A percentile compares a stretch with the other conserved stretches of the same genome.
phyloP scores from a whole-genome alignment of 2,329 filamentous ascomycete species.

The Aspergillus quadricinctus region DNA sequence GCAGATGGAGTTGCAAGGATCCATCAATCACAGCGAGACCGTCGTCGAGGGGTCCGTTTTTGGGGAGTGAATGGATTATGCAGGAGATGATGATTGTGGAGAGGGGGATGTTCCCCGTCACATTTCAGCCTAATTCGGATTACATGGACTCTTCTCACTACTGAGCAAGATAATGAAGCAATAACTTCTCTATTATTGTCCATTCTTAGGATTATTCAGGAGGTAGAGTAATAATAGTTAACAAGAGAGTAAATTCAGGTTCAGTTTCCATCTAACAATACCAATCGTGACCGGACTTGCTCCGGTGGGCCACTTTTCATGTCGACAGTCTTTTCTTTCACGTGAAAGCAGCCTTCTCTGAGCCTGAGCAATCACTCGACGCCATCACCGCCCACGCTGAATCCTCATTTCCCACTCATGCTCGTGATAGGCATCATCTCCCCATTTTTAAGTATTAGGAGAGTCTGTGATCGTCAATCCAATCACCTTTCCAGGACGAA shows the following conservation, averaged over 20 bases:
- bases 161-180: not conserved
- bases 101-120: not conserved
- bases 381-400: not conserved
- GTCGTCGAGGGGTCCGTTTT: not conserved
- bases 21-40: not conserved
- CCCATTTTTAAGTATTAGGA: not conserved
- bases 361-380: not conserved
- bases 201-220: not conserved
- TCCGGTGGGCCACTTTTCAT: not conserved
- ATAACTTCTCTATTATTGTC: not conserved
- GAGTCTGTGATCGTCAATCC: not conserved
- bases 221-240: not conserved
- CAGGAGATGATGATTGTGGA: not conserved
- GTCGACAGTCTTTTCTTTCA: not conserved
- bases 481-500: not conserved
- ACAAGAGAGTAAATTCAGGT: not conserved
- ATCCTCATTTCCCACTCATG: not conserved
- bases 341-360: slow-evolving; percentile 1
- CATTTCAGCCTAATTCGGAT: not conserved
- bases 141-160: not conserved
- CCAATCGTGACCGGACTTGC: not conserved
- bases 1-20: not conserved
- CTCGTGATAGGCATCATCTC: not conserved
- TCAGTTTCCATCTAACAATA: not conserved
- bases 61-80: not conserved